These are phyloP conservation scores for Pulveroboletus sp. DNA, from an alignment of 768 basidiomycete species.

Conservation along the genomic window DNA sequence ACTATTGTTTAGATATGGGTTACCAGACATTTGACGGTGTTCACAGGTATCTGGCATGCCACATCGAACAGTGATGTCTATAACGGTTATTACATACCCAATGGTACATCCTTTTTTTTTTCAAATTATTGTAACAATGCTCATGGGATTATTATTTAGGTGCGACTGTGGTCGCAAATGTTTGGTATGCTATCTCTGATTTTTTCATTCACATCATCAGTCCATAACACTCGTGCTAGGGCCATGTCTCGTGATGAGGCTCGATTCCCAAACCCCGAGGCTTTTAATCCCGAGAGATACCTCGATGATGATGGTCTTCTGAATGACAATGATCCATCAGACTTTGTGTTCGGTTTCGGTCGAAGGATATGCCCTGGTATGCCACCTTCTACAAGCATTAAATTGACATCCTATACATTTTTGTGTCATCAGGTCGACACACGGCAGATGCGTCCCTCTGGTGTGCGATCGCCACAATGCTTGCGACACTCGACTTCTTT, in stretches of 20 bases:
- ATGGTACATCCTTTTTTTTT: conserved; percentile 12
- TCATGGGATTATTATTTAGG: neutral
- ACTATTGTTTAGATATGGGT: neutral
- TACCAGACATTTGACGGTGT: neutral
- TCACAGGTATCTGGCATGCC: neutral
- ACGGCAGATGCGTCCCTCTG: conserved; percentile 6
- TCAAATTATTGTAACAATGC: neutral
- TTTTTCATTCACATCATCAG: neutral
- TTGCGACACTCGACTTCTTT: conserved; percentile 9
- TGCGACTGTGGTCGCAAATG: conserved; percentile 9
- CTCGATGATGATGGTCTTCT: conserved; percentile 7
- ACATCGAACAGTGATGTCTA: conserved; percentile 30
- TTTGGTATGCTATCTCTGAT: conserved; percentile 1
- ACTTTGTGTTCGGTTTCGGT: conserved; percentile 16
- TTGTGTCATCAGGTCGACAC: neutral
- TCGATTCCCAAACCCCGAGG: conserved; percentile 9
- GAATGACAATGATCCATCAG: conserved; percentile 4
- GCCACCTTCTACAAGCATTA: neutral
- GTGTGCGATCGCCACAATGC: conserved; percentile 10
- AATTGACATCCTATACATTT: neutral
- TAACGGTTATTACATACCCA: conserved; percentile 31
- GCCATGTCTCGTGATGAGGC: conserved; percentile 9
- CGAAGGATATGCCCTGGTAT: conserved; percentile 6
- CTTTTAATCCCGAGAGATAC: conserved; percentile 8
- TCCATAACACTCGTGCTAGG: neutral